Base-by-base conservation (phyloP, 1,284 basidiomycete genomes). In the Leccinum variabile region DNA sequence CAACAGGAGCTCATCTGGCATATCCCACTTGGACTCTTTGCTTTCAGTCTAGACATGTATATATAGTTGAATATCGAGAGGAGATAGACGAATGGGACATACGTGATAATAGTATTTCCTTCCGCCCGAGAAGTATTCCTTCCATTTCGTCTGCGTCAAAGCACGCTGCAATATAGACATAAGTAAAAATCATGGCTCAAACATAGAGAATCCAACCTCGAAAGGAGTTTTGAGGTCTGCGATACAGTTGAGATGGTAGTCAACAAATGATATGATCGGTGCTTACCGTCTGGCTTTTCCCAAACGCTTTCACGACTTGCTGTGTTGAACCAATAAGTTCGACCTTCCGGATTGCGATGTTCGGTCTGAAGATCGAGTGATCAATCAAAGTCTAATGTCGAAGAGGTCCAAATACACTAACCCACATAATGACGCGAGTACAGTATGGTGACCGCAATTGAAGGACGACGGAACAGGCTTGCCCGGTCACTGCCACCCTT, bases 21-120 rank as follows among this genome's bases (percentile, higher is more conserved):
- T 91, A 65, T 95, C 92, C 95, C 95, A 98, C 81, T 95, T 94
- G n/a, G 92, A 94, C 73, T 92, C 90, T 67, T 92, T 94, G 18
- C 85, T 82, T 57, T 90, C 88, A 33, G 89, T 91, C 91, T 93
- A 63, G 2, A 59, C 5, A 49, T 1, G 22, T 25, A 46, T 54
- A 41, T 32, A 41, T 54, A 2, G 30, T 35, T 64, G 13, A 61
- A 44, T 16, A 11, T 3, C 18, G n/a, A 35, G 10, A 56, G 28
- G 18, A 46, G 41, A 57, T 8, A 18, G 13, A 33, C 25, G 46
- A 13, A 63, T 54, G 44, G 4, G 37, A 76, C 86, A 62, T 63
- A 92, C 90, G 72, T 97, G 92, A 69, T 96, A 95, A 78, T 95
- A 97, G 78, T 97, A 97, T 67, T 95, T 95, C 66, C 94, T 80